phyloP scores from a whole-genome alignment of 148 eudicot species.

The Chenopodium suecicum region DNA sequence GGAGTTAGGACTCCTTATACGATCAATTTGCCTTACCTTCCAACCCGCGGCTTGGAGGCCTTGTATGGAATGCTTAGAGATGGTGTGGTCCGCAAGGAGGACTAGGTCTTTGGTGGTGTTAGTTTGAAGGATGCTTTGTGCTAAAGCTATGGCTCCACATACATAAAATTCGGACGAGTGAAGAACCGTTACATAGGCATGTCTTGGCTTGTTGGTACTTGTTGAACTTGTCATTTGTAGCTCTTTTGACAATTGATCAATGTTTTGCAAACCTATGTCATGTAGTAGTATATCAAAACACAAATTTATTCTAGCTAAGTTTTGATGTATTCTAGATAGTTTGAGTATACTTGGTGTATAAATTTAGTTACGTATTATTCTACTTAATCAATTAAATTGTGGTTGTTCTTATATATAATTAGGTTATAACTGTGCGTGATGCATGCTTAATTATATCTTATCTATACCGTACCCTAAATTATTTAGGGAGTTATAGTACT shows the following conservation, averaged over 20 bases:
- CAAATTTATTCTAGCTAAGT: no score
- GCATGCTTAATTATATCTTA: no score
- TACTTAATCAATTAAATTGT: no score
- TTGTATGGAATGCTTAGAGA: constrained; percentile 39
- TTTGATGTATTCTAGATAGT: no score
- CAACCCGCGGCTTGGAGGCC: constrained; percentile 63
- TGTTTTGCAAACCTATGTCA: constrained; percentile 11
- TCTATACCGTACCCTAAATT: no score
- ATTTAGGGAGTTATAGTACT: no score
- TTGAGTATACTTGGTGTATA: no score
- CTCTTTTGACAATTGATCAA: background rate
- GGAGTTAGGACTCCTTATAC: constrained; percentile 59
- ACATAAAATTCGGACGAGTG: constrained; percentile 74
- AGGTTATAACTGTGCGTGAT: no score
- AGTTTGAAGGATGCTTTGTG: constrained; percentile 62
- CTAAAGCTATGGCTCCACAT: constrained; percentile 79
- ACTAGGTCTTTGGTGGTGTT: constrained; percentile 64
- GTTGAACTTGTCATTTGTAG: background rate
- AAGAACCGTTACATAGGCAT: constrained; percentile 75
- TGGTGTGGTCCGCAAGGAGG: constrained; percentile 57
- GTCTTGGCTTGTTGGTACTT: constrained; percentile 20
- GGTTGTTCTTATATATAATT: no score
- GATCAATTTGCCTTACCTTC: constrained; percentile 47
- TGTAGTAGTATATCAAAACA: background rate
- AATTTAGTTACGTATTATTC: no score